Evolutionary conservation across 1,284 basidiomycete genomes (phyloP).

Genomic region (Macrocybe sp.): DNA sequence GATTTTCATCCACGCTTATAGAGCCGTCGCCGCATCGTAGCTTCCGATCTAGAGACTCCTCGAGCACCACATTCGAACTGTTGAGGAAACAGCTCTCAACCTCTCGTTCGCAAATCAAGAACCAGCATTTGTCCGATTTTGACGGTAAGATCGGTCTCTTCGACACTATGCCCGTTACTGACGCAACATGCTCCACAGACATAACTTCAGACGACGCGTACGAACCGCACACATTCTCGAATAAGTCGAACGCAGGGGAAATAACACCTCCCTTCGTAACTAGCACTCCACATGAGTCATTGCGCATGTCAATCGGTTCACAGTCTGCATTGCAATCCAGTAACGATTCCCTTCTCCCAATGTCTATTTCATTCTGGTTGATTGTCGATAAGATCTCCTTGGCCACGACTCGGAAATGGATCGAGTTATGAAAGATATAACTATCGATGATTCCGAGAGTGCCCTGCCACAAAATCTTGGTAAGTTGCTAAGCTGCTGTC

Average conservation of each 20-base stretch:
- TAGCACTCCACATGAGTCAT: slow-evolving; percentile 52
- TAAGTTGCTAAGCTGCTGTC: neutral
- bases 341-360: slow-evolving; percentile 27
- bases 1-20: too few species aligned
- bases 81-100: slow-evolving; percentile 42
- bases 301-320: slow-evolving; percentile 48
- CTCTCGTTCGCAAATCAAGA: slow-evolving; percentile 32
- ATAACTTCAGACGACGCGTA: slow-evolving; percentile 2
- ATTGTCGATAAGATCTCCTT: slow-evolving; percentile 47
- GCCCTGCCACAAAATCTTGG: neutral
- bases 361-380: neutral
- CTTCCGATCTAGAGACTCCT: too few species aligned
- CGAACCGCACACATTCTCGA: neutral
- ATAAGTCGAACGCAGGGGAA: neutral
- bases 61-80: slow-evolving; percentile 36
- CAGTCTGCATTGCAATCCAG: slow-evolving; percentile 53
- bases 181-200: slow-evolving; percentile 24
- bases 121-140: slow-evolving; percentile 17
- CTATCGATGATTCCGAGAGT: slow-evolving; percentile 41
- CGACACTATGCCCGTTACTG: slow-evolving; percentile 20
- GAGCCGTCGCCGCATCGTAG: too few species aligned
- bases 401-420: slow-evolving; percentile 74
- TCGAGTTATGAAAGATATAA: slow-evolving; percentile 51
- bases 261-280: slow-evolving; percentile 40
- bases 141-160: too few species aligned